Evolutionary conservation across 73 alveolate species (phyloP).

Genomic region (Blepharisma stoltei): DNA sequence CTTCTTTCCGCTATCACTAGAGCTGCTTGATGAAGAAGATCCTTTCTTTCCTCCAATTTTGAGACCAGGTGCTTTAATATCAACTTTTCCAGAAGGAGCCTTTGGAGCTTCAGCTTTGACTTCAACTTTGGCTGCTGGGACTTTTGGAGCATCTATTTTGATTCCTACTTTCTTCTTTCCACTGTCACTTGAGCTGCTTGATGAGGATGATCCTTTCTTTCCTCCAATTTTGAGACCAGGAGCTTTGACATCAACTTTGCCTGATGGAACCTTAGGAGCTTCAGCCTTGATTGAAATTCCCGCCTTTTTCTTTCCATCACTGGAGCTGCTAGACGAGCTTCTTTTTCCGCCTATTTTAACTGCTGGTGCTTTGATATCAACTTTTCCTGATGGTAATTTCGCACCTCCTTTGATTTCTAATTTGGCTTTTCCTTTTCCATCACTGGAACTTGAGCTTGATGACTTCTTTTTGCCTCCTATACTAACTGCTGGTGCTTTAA

Average conservation of each 20-base stretch:
- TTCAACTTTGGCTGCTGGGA: conserved; percentile 2
- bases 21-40: not conserved
- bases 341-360: not conserved
- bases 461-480: not conserved
- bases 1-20: not conserved
- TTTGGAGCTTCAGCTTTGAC: not conserved
- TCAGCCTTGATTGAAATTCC: not conserved
- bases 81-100: not conserved
- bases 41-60: not conserved
- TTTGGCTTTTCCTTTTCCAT: not conserved
- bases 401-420: not conserved
- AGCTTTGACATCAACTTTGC: not conserved
- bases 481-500: not conserved
- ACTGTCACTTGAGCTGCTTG: not conserved
- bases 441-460: not conserved
- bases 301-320: not conserved
- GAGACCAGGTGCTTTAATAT: not conserved
- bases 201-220: not conserved
- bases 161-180: not conserved
- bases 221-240: not conserved
- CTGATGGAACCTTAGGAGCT: not conserved
- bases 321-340: not conserved
- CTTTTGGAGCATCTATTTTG: not conserved
- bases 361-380: not conserved
- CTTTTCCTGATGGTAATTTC: not conserved